Percentiles rank a stretch among this genome's conserved stretches.
These are phyloP conservation scores for Tolypocladium cylindrosporum DNA, from an alignment of 2,329 filamentous ascomycete species.

Conservation along the genomic window DNA sequence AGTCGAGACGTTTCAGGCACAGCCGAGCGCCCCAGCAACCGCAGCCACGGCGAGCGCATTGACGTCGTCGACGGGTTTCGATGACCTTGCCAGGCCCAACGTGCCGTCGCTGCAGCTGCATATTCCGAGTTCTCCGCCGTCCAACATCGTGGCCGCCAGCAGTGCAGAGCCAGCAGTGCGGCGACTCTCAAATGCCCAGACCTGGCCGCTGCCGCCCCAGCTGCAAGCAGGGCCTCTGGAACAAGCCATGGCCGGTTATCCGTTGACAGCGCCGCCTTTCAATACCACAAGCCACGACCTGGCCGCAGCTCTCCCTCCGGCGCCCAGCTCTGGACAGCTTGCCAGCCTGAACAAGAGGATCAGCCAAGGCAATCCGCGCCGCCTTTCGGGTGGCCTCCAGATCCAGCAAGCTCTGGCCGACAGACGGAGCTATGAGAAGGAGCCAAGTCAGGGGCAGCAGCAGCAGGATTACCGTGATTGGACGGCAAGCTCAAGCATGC, in stretches of 20 bases:
- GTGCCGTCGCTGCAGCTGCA: constrained; percentile 15
- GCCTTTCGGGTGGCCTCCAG: constrained; percentile 31
- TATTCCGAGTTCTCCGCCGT: constrained; percentile 12
- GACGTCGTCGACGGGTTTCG: background rate
- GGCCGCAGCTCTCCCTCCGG: constrained; percentile 25
- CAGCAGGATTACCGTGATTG: background rate
- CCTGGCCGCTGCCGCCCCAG: constrained; percentile 34
- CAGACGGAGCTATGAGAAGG: background rate
- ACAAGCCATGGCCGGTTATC: constrained; percentile 19
- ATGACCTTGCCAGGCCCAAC: background rate
- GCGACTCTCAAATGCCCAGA: constrained; percentile 25
- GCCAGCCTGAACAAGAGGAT: constrained; percentile 26
- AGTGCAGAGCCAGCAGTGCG: constrained; percentile 11
- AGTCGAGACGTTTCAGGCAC: background rate
- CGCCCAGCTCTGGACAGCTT: constrained; percentile 28
- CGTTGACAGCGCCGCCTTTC: constrained; percentile 29
- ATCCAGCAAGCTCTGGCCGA: constrained; percentile 1
- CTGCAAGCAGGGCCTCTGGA: constrained; percentile 13
- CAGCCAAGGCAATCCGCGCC: constrained; percentile 27
- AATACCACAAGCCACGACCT: constrained; percentile 20
- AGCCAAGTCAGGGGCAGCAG: background rate
- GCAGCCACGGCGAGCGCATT: too few relatives aligned
- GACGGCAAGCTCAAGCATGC: background rate
- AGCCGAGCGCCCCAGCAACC: background rate
- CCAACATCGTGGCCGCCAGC: constrained; percentile 1